Percentiles rank a stretch among this genome's conserved stretches.
These are phyloP conservation scores for Paramarasmius palmivorus DNA, from an alignment of 1,284 basidiomycete genomes.

Conservation along the genomic window DNA sequence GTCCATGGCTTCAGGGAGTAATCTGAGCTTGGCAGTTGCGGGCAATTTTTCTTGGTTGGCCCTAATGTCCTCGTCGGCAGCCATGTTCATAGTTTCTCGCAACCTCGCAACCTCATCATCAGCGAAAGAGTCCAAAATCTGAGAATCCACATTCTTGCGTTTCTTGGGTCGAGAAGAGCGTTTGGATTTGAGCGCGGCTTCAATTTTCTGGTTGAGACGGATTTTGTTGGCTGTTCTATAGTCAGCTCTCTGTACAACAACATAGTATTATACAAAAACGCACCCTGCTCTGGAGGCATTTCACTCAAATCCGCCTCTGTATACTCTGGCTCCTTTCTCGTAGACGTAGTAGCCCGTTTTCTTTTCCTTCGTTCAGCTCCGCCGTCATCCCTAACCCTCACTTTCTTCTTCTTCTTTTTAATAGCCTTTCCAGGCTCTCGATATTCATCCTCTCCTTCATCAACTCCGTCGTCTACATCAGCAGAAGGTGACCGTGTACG, in stretches of 20 bases:
- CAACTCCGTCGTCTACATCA: constrained; percentile 62
- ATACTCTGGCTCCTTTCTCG: constrained; percentile 44
- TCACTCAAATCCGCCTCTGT: constrained; percentile 63
- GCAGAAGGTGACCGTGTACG: constrained; percentile 20
- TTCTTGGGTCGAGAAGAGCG: constrained; percentile 66
- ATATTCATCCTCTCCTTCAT: constrained; percentile 44
- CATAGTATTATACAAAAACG: constrained; percentile 23
- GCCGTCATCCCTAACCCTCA: constrained; percentile 32
- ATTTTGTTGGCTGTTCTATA: constrained; percentile 53
- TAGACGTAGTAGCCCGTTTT: constrained; percentile 46
- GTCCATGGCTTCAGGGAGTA: constrained; percentile 90
- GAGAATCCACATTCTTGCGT: constrained; percentile 76
- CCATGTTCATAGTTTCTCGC: constrained; percentile 83
- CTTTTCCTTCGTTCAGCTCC: constrained; percentile 44
- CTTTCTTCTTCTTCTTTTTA: constrained; percentile 42
- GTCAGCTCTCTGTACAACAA: neutral
- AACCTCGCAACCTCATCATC: constrained; percentile 90
- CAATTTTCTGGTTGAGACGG: constrained; percentile 72
- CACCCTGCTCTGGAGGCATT: constrained; percentile 73
- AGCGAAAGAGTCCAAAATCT: constrained; percentile 78
- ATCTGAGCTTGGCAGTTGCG: constrained; percentile 82
- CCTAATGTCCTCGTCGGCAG: constrained; percentile 84
- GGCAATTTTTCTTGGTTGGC: constrained; percentile 85
- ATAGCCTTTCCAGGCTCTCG: constrained; percentile 24
- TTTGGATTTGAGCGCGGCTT: constrained; percentile 83